A percentile compares a stretch with the other conserved stretches of the same genome.
Conservation (phyloP, 2,329 filamentous ascomycete species). For the Helicocarpus griseus region DNA sequence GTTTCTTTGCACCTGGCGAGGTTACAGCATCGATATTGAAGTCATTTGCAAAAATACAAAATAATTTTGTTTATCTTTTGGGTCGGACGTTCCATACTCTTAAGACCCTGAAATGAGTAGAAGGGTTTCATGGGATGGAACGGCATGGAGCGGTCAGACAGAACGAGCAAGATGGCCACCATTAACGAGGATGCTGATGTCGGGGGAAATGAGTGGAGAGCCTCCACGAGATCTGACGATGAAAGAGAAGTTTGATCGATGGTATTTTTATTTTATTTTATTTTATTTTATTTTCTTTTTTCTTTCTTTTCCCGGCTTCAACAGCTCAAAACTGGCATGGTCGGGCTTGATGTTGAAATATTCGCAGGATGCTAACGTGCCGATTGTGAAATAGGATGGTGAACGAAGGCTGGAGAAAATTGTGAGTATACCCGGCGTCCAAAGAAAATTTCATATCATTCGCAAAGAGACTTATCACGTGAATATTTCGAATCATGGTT, state of each 20-base stretch:
- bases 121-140: conserved; percentile 17
- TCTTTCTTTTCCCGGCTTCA: too few species aligned
- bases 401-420: conserved; percentile 72
- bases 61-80: too few species aligned
- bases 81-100: too few species aligned
- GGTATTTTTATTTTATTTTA: conserved; percentile 31
- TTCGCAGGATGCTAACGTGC: not conserved
- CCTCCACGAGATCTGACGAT: conserved; percentile 57
- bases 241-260: conserved; percentile 66
- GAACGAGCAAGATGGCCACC: conserved; percentile 76
- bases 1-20: not conserved
- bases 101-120: not conserved
- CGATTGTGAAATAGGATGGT: conserved; percentile 52
- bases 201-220: conserved; percentile 70
- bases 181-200: conserved; percentile 71
- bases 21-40: not conserved
- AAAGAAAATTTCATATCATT: too few species aligned
- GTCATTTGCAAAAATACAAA: not conserved
- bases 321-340: too few species aligned
- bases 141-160: conserved; percentile 32
- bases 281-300: too few species aligned
- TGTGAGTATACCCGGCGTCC: conserved; percentile 43
- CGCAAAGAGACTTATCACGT: not conserved
- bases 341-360: not conserved
- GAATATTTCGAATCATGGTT: not conserved